Base-by-base conservation (phyloP, 352 stramenopile genomes). In the Phytopythium vexans region DNA sequence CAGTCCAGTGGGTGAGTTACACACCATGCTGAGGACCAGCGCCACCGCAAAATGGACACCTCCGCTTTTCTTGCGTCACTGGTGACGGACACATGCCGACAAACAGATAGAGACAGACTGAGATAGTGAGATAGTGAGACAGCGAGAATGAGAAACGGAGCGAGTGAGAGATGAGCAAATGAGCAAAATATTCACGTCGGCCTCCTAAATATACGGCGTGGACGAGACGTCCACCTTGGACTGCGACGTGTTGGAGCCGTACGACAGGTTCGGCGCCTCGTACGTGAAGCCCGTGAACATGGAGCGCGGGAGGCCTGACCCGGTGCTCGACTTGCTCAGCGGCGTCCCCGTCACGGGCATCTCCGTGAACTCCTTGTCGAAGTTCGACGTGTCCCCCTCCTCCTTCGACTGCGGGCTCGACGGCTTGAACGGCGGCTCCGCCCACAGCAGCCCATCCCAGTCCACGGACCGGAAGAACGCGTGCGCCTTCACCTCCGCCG, bases 221-320 rank as follows among this genome's bases (percentile, higher is more conserved):
- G 82, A 90, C 10, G 79, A 74, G 51, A 89, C 74, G 60, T 94
- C 84, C 31, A 92, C 81, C 64, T 94, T 92, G 46, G 81, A 94
- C 68, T 92, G 84, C 45, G 81, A 92, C 52, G 84, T 92, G 72
- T 94, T 84, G 35, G 84, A 94, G 58, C 84, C 84, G 57, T 86
- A 90, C 41, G 84, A 94, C 52, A 92, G 69, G 39, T 74, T 82
- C 42, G 84, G 82, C 36, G 84, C 82, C 61, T 94, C 84, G 66
- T 92, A 94, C 57, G 84, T 94, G 58, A 94, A 94, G 58, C 82
- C 82, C 54, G 71, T 86, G 56, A 94, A 94, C 84, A 92, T 92
- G 61, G 75, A 90, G 42, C 83, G 82, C 9, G 84, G 81, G 11
- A 94, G 52, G 8, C 70, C 74, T 3, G 72, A 85, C 4, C 77